Conservation (phyloP, 441 rosid species). For the Syzygium malaccense region DNA sequence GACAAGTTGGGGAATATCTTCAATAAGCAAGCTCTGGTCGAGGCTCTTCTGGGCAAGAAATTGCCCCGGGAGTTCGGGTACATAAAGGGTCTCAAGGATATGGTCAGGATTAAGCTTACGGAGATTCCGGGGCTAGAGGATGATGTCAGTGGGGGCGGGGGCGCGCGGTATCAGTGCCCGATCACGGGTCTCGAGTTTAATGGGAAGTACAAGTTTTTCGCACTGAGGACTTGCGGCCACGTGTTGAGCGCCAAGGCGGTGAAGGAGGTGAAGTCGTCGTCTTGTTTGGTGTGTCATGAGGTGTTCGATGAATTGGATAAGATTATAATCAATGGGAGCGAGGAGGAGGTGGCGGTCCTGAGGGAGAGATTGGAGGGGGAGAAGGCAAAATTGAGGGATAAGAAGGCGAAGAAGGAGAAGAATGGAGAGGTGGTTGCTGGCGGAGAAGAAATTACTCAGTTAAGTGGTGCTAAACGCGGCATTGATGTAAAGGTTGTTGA, state of each 20-base stretch:
- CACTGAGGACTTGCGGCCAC: constrained; percentile 75
- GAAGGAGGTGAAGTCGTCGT: constrained; percentile 80
- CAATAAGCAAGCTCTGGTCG: constrained; percentile 72
- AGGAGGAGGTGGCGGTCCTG: constrained; percentile 60
- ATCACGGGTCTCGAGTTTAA: constrained; percentile 74
- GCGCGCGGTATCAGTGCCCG: constrained; percentile 68
- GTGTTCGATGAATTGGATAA: constrained; percentile 58
- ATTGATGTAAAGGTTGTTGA: constrained; percentile 27
- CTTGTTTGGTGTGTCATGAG: constrained; percentile 78
- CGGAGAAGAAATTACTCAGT: constrained; percentile 1
- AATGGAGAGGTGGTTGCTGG: constrained; percentile 20
- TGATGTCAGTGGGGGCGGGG: neutral
- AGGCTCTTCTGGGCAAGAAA: constrained; percentile 59
- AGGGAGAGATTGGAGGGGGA: constrained; percentile 73
- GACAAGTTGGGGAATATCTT: constrained; percentile 82
- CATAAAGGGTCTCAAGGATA: constrained; percentile 78
- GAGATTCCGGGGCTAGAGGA: constrained; percentile 41
- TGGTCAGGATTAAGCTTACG: constrained; percentile 54
- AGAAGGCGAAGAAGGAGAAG: constrained; percentile 39
- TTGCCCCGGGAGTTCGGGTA: constrained; percentile 62
- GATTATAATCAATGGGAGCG: constrained; percentile 73
- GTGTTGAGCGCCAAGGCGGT: constrained; percentile 86
- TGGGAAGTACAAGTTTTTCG: constrained; percentile 72
- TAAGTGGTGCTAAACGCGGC: constrained; percentile 30
- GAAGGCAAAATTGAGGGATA: constrained; percentile 43